Evolutionary conservation across 768 basidiomycete genomes (phyloP).

Genomic region (Kwoniella newhampshirensis): DNA sequence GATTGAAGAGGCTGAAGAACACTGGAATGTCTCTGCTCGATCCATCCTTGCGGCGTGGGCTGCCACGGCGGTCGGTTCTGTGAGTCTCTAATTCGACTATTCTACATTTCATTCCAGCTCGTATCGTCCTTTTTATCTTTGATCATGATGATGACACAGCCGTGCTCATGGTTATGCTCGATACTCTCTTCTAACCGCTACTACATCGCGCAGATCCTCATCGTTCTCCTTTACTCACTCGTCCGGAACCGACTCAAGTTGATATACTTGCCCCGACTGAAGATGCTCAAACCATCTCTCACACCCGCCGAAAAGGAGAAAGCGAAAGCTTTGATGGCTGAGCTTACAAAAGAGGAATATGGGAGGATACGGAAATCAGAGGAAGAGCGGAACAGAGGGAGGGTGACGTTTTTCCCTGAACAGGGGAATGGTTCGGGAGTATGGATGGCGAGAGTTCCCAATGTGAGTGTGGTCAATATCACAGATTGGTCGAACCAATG

Average conservation of each 20-base stretch:
- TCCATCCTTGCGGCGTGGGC: slow-evolving; percentile 41
- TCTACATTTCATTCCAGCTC: neutral
- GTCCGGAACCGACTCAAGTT: slow-evolving; percentile 16
- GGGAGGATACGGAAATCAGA: no score
- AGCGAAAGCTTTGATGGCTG: slow-evolving; percentile 1
- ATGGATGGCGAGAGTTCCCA: slow-evolving; percentile 11
- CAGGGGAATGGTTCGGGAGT: no score
- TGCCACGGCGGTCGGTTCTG: slow-evolving; percentile 28
- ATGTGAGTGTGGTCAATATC: slow-evolving; percentile 6
- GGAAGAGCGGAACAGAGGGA: no score
- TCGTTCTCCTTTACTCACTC: slow-evolving; percentile 26
- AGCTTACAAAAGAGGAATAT: neutral
- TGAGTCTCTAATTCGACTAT: slow-evolving; percentile 21
- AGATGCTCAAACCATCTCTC: slow-evolving; percentile 16
- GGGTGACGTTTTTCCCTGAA: neutral
- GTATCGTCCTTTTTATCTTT: no score
- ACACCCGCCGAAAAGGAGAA: slow-evolving; percentile 6
- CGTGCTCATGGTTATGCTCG: no score
- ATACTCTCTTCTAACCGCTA: slow-evolving; percentile 1
- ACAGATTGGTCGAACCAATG: no score
- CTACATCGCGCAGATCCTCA: slow-evolving; percentile 16
- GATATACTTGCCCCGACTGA: slow-evolving; percentile 28
- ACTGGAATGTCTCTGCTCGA: slow-evolving; percentile 35
- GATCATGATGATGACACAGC: neutral
- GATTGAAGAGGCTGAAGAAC: slow-evolving; percentile 34